Conservation (phyloP, 2,329 filamentous ascomycete species). For the Nothophoma quercina region DNA sequence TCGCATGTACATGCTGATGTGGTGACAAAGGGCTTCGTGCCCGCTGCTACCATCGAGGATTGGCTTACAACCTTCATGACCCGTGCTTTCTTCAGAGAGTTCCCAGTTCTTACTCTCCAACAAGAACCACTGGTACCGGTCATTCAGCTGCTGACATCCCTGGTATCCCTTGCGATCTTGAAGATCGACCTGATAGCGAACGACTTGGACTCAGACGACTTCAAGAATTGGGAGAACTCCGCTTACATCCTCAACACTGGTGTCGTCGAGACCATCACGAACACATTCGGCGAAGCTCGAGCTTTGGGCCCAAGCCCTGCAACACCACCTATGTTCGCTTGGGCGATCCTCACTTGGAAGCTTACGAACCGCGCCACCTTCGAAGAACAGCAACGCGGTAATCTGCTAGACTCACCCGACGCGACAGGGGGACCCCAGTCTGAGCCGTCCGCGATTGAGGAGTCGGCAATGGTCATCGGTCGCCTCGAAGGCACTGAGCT, state of each 20-base stretch:
- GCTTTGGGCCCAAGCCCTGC: constrained; percentile 65
- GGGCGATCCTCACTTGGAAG: constrained; percentile 69
- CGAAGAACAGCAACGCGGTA: constrained; percentile 41
- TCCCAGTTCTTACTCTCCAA: constrained; percentile 59
- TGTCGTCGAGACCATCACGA: constrained; percentile 76
- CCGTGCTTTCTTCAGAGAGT: constrained; percentile 68
- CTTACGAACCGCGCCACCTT: constrained; percentile 29
- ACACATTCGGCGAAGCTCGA: constrained; percentile 69
- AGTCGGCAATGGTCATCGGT: constrained; percentile 33
- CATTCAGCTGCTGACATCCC: constrained; percentile 72
- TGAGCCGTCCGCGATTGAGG: constrained; percentile 34
- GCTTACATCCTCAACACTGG: constrained; percentile 75
- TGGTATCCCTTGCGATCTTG: constrained; percentile 75
- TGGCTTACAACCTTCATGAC: constrained; percentile 43
- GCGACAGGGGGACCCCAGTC: constrained; percentile 22
- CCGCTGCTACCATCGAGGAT: constrained; percentile 40
- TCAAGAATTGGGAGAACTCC: constrained; percentile 44
- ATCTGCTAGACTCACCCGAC: constrained; percentile 31
- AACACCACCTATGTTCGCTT: constrained; percentile 78
- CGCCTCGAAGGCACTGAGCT: constrained; percentile 35
- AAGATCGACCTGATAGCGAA: constrained; percentile 70
- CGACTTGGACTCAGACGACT: constrained; percentile 46
- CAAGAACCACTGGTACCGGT: constrained; percentile 62
- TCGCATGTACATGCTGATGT: constrained; percentile 74
- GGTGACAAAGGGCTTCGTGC: constrained; percentile 44